Base-by-base conservation (phyloP, 768 basidiomycete genomes). In the Tricholoma sp. region DNA sequence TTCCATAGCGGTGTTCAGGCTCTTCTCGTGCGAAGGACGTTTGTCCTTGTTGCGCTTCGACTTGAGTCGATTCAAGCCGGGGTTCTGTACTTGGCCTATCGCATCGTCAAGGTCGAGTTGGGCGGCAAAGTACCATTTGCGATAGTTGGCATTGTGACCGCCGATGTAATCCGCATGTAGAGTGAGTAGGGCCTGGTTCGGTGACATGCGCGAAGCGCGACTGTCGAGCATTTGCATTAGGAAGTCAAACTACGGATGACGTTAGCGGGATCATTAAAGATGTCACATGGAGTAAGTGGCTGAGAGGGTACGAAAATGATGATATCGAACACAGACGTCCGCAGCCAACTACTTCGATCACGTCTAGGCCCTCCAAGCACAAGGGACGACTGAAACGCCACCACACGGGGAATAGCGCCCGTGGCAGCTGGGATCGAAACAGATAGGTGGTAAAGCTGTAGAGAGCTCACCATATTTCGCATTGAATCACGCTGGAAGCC, bases 61-160 rank as follows among this genome's bases (percentile, higher is more conserved):
- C 57, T 84, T 82, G n/a, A 96, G 80, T 9, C 92, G 87, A 50
- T 82, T 83, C 4, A 97, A 76, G 55, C 95, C 95, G 0, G 94
- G 92, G 69, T 97, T 98, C 67, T 97, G 93, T 6, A 82, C 81
- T 57, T 89, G 84, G 29, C 96, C 97, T 53, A 98, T 87, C 49
- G 94, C 96, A 63, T 99, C 97, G 70, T 99, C 97, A 42, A 98
- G 88, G 70, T 98, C 96, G 57, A 99, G 85, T 71, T 99, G 97
- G 17, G 96, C 94, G 29, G 96, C 97, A 71, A 98, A 99, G 76
- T 99, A 99, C 97, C 97, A 98, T 75, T 98, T 98, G 59, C 97
- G 91, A 75, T 98, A 98, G 76, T 98, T 98, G 50, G 97, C 93
- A 65, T 98, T 89, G 70, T 96, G 91, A 3, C 97, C 97, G 18